These are phyloP conservation scores for Albugo candida DNA, from an alignment of 352 stramenopile genomes.

Conservation along the genomic window DNA sequence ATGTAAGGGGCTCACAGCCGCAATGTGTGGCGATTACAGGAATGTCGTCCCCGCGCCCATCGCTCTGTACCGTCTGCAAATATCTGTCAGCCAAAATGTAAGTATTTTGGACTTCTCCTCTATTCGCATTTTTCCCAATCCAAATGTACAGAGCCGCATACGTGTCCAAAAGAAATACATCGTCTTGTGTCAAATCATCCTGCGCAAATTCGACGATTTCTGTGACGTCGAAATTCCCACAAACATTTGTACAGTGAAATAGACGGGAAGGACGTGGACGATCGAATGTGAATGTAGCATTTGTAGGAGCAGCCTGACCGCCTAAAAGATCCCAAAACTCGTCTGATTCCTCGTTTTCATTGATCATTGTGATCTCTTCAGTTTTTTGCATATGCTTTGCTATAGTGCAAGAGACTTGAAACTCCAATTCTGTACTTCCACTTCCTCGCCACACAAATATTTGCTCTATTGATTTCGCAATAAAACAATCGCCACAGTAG, in stretches of 20 bases:
- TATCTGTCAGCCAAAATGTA: slow-evolving; percentile 53
- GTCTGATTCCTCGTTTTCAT: slow-evolving; percentile 43
- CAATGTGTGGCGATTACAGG: slow-evolving; percentile 68
- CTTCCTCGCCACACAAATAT: slow-evolving; percentile 64
- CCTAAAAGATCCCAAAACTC: slow-evolving; percentile 75
- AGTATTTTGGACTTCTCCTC: slow-evolving; percentile 46
- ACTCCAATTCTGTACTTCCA: slow-evolving; percentile 46
- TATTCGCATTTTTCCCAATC: slow-evolving; percentile 64
- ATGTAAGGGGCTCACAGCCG: slow-evolving; percentile 71
- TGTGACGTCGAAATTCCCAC: slow-evolving; percentile 71
- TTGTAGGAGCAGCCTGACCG: slow-evolving; percentile 51
- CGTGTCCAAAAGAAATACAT: slow-evolving; percentile 84
- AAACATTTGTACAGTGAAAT: slow-evolving; percentile 81
- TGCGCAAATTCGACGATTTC: slow-evolving; percentile 80
- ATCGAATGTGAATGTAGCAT: slow-evolving; percentile 45
- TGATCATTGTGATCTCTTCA: slow-evolving; percentile 21
- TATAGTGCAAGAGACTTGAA: slow-evolving; percentile 35
- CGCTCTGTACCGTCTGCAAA: slow-evolving; percentile 41
- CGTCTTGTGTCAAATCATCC: slow-evolving; percentile 79
- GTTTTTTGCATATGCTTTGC: slow-evolving; percentile 35
- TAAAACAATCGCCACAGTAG: slow-evolving; percentile 77
- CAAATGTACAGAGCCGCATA: slow-evolving; percentile 82
- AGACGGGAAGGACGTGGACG: slow-evolving; percentile 55
- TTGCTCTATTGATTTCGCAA: slow-evolving; percentile 49
- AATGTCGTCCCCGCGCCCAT: slow-evolving; percentile 64